Evolutionary conservation across 768 basidiomycete species (phyloP), one percentile per base, ranked within the genome.

Genomic region (Cantharellus cinnabarinus): DNA sequence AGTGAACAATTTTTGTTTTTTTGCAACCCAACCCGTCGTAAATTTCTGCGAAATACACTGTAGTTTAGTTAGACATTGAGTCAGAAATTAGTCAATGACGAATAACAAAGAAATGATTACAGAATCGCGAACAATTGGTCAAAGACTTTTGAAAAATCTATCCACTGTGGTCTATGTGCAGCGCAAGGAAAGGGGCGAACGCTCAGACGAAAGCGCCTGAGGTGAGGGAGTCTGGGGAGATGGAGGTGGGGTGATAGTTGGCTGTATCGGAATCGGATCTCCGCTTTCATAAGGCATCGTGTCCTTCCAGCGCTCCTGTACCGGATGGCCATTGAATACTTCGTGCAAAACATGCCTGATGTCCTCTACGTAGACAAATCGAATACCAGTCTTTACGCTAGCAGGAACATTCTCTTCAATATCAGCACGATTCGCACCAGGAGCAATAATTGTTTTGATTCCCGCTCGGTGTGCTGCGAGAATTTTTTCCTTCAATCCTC

Each of bases 341-440:
- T 91, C 89, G 59, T 81, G 75, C 65, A 97, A 70, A 3, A 97
- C 91, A 71, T 98, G 87, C 65, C 77, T 77, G 59, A 95, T 89
- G 65, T 87, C 85, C 66, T 95, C 89, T 52, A 95, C 94, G 68
- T 94, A 98, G 62, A 97, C 88, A 63, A 99, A 90, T 54, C 81
- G 78, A 61, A 98, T 91, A 29, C 93, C 94, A 3, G 81, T 82
- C 77, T 97, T 97, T 63, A 97, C 93, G 65, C 89, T 91, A 65
- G 82, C 83, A 0, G 90, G 91, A 0, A 98, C 94, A 67, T 98
- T 98, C 74, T 91, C 90, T 71, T 97, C 90, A 40, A 99, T 93
- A 66, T 98, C 94, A 0, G 88, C 82, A 35, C 83, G 81, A 69
- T 94, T 94, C 2, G 86, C 93, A 37, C 77, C 82, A 0, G 90